Base-by-base conservation (phyloP, 805 yeast genomes). In the Wickerhamomyces mucosus region DNA sequence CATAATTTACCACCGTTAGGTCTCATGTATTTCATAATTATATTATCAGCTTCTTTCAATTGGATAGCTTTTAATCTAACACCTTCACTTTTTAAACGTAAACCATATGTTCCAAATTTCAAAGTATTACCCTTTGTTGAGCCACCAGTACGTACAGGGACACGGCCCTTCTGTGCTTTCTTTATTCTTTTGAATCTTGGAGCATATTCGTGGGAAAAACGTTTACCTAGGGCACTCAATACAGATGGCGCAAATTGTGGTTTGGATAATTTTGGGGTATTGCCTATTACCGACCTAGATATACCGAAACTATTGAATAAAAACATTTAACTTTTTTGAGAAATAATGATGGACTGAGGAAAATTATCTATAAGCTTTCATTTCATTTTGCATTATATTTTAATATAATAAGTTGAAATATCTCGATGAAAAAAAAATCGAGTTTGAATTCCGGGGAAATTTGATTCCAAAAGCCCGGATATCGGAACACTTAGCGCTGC, bases 111-210 rank as follows among this genome's bases (percentile, higher is more conserved):
- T 18, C 98, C 98, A 45, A 77, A 81, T 38, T 73, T 75, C 21
- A 92, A 55, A 3, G 83, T 70, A 29, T 89, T 79, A 19, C 98
- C 98, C 54, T 83, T 86, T 33, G 72, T 67, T 3, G 96, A 86
- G 2, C 96, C 96, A 32, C 98, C 98, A 11, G 81, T 83, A 56
- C 95, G 79, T 9, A 88, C 96, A 1, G 94, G 73, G 6, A 92
- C 96, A 45, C 96, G 69, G 18, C 98, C 98, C 55, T 92, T 92
- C 58, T 83, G 86, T 29, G 84, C 82, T 57, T 89, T 89, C 46
- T 72, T 67, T 15, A 44, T 33, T 18, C 44, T 35, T 22, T 45
- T 50, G 42, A 50, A 50, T 32, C 55, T 41, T 30, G 55, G 55
- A 6, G 54, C 51, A 26, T 35, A 45, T 29, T 50, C 53, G 28